Base-by-base conservation (phyloP, 768 basidiomycete species). In the Suillus cothurnatus region DNA sequence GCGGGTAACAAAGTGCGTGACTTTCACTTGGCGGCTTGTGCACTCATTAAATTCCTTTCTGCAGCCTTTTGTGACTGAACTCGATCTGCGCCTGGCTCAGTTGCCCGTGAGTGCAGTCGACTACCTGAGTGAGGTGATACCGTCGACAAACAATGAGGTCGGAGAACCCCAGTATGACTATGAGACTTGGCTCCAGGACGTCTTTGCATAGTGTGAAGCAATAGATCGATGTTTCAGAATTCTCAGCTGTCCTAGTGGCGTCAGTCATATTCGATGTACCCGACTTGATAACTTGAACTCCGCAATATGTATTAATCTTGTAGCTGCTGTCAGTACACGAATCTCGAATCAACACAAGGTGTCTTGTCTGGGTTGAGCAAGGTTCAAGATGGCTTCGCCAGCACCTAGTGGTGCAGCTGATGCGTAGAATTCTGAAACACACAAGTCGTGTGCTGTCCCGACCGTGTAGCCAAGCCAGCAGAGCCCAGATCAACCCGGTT, bases 51-150 rank as follows among this genome's bases (percentile, higher is more conserved):
- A 39, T 15, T 64, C 53, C 57, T 62, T 34, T 52, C 61, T 73
- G 67, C 78, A 97, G 94, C 89, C 92, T 19, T 95, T 90, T 70
- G 90, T 99, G 39, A 97, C 96, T 8, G 97, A 99, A 77, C 80
- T 97, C 39, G 97, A 99, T 74, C 84, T 99, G 72, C 86, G 89
- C 59, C 79, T 95, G 61, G 94, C 94, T 28, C 87, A 90, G 65
- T 81, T 99, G 21, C 92, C 97, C 3, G 80, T 81, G 9, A 80
- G 84, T 63, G 85, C 92, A 0, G 88, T 96, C 61, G 87, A 91
- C 17, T 98, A 95, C 76, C 81, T 99, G 67, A 85, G 86, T 39
- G 87, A 93, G 72, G 89, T 86, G 56, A 91, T 99, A 87, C 95
- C 96, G 1, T 79, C 75, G 56, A 76, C 71, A 23, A 70, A 72